phyloP scores from a whole-genome alignment of 73 alveolate genomes.

The Tetrahymena elliotti region DNA sequence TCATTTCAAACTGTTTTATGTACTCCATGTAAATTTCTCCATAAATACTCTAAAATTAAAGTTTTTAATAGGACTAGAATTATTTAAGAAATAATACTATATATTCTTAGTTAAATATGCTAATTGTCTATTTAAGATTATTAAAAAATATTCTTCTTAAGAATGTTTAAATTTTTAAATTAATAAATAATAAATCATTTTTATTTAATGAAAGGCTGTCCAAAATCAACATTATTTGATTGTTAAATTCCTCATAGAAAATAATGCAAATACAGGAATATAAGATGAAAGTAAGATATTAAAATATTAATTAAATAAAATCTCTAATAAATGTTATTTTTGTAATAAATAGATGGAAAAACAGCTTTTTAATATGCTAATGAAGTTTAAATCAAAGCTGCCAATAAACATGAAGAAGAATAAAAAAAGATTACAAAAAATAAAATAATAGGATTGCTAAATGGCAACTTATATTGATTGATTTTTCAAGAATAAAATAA shows the following conservation, averaged over 20 bases:
- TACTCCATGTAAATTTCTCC: too few relatives aligned
- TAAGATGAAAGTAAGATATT: background rate
- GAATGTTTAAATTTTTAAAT: too few relatives aligned
- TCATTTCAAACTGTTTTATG: too few relatives aligned
- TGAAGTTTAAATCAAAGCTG: background rate
- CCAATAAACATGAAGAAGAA: background rate
- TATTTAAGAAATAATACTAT: too few relatives aligned
- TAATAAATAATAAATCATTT: too few relatives aligned
- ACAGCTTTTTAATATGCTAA: conserved; percentile 10
- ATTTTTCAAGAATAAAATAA: too few relatives aligned
- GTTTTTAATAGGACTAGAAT: too few relatives aligned
- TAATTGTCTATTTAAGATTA: too few relatives aligned
- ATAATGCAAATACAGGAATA: background rate
- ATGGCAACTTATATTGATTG: background rate
- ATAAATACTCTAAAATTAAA: too few relatives aligned
- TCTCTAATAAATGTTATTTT: too few relatives aligned
- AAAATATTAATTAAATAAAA: background rate
- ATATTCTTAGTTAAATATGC: too few relatives aligned
- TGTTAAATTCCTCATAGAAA: background rate
- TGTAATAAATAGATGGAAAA: conserved; percentile 17
- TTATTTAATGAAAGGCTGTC: background rate
- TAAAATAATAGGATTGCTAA: background rate
- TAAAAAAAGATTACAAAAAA: background rate
- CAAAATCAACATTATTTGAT: background rate
- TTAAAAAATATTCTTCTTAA: too few relatives aligned